Evolutionary conservation across 805 yeast species (phyloP).

Genomic region (Metschnikowia picachoensis): DNA sequence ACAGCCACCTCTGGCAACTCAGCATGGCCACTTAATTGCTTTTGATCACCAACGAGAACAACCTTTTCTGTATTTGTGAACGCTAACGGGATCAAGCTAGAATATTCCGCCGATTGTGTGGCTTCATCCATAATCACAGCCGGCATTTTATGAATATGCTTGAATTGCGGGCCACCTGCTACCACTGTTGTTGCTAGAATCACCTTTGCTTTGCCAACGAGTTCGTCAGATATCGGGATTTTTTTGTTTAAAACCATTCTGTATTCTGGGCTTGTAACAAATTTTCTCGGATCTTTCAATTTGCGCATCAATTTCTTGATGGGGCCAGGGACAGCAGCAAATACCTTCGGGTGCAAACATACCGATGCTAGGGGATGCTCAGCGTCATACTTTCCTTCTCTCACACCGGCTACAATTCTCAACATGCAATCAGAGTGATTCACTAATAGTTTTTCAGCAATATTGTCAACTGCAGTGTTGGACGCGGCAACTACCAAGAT

Average conservation of each 20-base stretch:
- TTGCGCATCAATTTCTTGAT: neutral
- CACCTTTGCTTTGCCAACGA: conserved; percentile 61
- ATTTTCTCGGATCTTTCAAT: neutral
- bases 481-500: conserved; percentile 92
- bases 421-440: conserved; percentile 75
- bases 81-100: conserved; percentile 84
- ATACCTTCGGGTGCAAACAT: conserved; percentile 1
- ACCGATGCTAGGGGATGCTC: neutral
- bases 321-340: neutral
- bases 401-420: neutral
- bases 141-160: conserved; percentile 49
- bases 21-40: conserved; percentile 83
- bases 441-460: conserved; percentile 73
- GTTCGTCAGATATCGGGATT: conserved; percentile 1
- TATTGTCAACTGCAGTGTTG: conserved; percentile 90
- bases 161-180: conserved; percentile 72
- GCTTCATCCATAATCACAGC: conserved; percentile 86
- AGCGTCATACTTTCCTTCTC: neutral
- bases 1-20: conserved; percentile 82
- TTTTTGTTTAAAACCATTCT: conserved; percentile 4
- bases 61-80: conserved; percentile 87
- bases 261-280: neutral
- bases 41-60: conserved; percentile 90
- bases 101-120: conserved; percentile 84
- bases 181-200: conserved; percentile 91